Evolutionary conservation across 257 asterid genomes (phyloP).

Genomic region (Handroanthus guayacan): DNA sequence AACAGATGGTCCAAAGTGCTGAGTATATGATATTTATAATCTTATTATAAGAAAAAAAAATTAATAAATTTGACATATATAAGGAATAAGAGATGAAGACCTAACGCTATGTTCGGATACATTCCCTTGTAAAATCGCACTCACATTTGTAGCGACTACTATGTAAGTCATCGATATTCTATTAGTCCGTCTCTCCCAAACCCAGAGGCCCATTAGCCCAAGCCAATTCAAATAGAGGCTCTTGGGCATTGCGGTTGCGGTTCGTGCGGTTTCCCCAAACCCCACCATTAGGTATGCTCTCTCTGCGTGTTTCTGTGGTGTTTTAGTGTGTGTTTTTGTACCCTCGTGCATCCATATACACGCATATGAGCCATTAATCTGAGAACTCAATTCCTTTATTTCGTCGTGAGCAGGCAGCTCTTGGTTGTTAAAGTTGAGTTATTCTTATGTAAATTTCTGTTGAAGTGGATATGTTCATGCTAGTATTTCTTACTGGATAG

Average conservation of each 20-base stretch:
- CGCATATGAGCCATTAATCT: neutral
- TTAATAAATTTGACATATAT: too few relatives aligned
- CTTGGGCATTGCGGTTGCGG: neutral
- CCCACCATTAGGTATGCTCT: constrained; percentile 6
- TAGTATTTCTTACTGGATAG: neutral
- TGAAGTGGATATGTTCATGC: neutral
- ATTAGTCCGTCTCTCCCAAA: neutral
- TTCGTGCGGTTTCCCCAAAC: neutral
- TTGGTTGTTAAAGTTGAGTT: neutral
- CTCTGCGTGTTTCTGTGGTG: constrained; percentile 11
- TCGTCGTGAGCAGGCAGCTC: neutral
- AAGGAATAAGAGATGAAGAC: too few relatives aligned
- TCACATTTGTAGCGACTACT: too few relatives aligned
- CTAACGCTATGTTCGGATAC: too few relatives aligned
- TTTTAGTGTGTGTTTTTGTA: constrained; percentile 7
- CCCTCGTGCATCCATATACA: neutral
- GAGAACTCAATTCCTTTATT: neutral
- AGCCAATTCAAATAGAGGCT: neutral
- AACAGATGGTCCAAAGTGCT: too few relatives aligned
- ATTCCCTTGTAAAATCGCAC: too few relatives aligned
- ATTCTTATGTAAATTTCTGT: neutral
- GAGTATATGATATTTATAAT: too few relatives aligned
- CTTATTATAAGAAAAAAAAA: neutral
- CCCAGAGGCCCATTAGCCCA: neutral
- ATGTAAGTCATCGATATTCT: too few relatives aligned